These are phyloP conservation scores for Leersia perrieri DNA, from an alignment of 176 grass and related monocot species.

Conservation along the genomic window DNA sequence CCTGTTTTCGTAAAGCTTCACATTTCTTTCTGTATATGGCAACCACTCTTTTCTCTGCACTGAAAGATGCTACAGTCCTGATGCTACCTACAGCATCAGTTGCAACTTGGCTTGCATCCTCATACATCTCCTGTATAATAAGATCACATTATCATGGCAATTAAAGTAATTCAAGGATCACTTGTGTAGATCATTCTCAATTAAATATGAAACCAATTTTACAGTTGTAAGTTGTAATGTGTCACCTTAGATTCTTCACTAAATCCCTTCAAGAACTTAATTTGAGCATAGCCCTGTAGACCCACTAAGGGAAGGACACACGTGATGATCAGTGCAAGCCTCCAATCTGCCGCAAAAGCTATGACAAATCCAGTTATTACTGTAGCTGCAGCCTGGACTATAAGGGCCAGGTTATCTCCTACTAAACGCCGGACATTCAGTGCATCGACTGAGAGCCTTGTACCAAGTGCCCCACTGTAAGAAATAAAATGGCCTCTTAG, in stretches of 20 bases:
- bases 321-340: conserved; percentile 62
- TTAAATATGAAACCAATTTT: not conserved
- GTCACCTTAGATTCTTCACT: conserved; percentile 68
- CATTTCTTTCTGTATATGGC: conserved; percentile 51
- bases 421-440: conserved; percentile 66
- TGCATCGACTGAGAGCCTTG: conserved; percentile 78
- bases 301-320: conserved; percentile 68
- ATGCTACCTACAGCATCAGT: conserved; percentile 56
- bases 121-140: conserved; percentile 47
- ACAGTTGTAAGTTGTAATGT: not conserved
- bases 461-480: conserved; percentile 76
- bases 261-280: conserved; percentile 67
- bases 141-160: not conserved
- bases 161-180: not conserved
- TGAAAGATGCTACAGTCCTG: conserved; percentile 64
- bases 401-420: conserved; percentile 76
- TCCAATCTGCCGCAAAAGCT: conserved; percentile 70
- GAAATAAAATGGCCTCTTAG: not conserved
- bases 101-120: conserved; percentile 67
- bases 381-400: conserved; percentile 54
- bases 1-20: conserved; percentile 50
- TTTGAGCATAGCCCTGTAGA: conserved; percentile 53
- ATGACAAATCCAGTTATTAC: conserved; percentile 63
- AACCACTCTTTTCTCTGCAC: conserved; percentile 53
- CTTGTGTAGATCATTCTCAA: not conserved